Evolutionary conservation across 2,329 filamentous ascomycete genomes (phyloP).

Genomic region (Fusarium keratoplasticum): DNA sequence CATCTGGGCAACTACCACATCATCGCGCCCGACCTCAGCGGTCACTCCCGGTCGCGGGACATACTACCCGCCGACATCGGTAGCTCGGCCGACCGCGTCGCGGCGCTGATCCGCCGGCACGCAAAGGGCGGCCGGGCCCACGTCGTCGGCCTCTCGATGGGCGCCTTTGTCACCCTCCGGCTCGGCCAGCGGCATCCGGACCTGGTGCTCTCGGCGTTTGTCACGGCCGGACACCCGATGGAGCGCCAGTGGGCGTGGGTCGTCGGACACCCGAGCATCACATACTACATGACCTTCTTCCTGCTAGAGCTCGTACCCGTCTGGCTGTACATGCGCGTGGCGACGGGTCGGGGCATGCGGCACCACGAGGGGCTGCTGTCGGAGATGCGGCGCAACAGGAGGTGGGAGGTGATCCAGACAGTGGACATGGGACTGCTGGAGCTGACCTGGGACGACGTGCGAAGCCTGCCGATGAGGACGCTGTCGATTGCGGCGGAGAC

Average conservation of each 20-base stretch:
- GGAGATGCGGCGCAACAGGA: conserved; percentile 50
- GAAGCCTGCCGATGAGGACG: conserved; percentile 41
- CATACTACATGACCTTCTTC: conserved; percentile 40
- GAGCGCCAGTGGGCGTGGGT: conserved; percentile 41
- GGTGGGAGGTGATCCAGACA: conserved; percentile 40
- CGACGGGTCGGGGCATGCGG: conserved; percentile 42
- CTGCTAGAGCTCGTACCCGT: conserved; percentile 45
- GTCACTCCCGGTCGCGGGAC: conserved; percentile 52
- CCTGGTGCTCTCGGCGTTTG: conserved; percentile 50
- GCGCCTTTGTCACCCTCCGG: conserved; percentile 51
- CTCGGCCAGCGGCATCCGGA: conserved; percentile 49
- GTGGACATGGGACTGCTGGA: conserved; percentile 42
- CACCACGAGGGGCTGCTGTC: conserved; percentile 47
- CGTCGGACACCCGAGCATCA: conserved; percentile 44
- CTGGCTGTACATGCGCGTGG: conserved; percentile 45
- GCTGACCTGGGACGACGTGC: conserved; percentile 43
- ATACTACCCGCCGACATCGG: conserved; percentile 48
- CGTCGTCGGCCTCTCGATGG: conserved; percentile 55
- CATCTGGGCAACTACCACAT: conserved; percentile 53
- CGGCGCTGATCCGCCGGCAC: conserved; percentile 49
- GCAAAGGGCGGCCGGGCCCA: conserved; percentile 53
- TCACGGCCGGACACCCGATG: conserved; percentile 50
- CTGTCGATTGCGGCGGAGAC: conserved; percentile 47
- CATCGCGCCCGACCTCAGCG: conserved; percentile 53
- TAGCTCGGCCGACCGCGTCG: conserved; percentile 48